Evolutionary conservation across 306 rosid species (phyloP), one percentile per base, ranked within the genome.

Genomic region (Inga leiocalycina): DNA sequence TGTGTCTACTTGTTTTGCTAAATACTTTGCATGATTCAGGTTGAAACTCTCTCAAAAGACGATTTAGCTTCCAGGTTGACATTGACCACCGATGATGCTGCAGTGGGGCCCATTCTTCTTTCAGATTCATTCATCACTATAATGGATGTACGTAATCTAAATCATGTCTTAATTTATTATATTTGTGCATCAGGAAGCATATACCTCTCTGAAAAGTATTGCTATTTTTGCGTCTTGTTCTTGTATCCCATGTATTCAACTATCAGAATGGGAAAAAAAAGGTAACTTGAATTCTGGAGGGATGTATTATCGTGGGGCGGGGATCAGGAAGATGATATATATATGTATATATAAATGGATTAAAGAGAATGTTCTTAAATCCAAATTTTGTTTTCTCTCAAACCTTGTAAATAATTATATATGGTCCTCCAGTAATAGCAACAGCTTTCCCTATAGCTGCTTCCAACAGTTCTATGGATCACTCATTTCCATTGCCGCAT

Each of bases 61-160:
- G 99, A 96, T 85, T 83, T 96, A 88, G 99, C 98, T 75, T 90
- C 99, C 67, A 91, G 99, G 90, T 84, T 96, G 91, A 94, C 97
- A 56, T 87, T 96, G 89, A 94, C 97, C 69, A 94, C 94, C 20
- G 97, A 90, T 86, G 90, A 90, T 87, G 94, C 94, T 84, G 86
- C 97, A 51, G 91, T 96, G 79, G 99, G 97, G 87, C 87, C 97
- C 20, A 56, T 73, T 48, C 77, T 94, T 84, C 93, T 96, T 84
- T 83, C 99, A 74, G 98, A 94, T 82, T 89, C 97, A 14, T 89
- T 84, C 79, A 92, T 96, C 81, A 96, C 99, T 62, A 84, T 96
- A 86, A 94, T 96, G 93, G 99, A 96, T 90, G 99, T 96, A 96
- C 81, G 98, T 81, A 84, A 71, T 85, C 90, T 79, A 80, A 79